These are phyloP conservation scores for Ormosia semicastrata DNA, from an alignment of 306 rosid species.

Conservation along the genomic window DNA sequence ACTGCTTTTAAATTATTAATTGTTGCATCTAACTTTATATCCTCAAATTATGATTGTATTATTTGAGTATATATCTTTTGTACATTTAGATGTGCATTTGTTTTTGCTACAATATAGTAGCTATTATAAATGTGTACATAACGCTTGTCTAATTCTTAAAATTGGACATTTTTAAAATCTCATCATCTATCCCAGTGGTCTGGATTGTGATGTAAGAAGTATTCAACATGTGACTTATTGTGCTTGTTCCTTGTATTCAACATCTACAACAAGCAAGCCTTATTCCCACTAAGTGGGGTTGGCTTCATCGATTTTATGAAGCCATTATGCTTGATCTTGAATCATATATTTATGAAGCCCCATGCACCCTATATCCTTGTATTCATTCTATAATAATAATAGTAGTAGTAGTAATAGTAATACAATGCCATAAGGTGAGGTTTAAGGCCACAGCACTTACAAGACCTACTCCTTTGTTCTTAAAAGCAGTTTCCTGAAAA, in stretches of 20 bases:
- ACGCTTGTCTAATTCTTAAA: neutral
- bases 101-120: neutral
- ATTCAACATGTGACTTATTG: neutral
- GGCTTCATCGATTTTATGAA: neutral
- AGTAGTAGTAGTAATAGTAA: neutral
- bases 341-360: neutral
- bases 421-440: neutral
- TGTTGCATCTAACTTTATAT: neutral
- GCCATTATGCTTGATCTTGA: neutral
- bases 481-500: neutral
- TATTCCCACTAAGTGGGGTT: neutral
- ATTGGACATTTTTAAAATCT: neutral
- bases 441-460: neutral
- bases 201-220: constrained; percentile 9
- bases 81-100: neutral
- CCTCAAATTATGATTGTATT: constrained; percentile 3
- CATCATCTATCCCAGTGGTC: neutral
- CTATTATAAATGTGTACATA: neutral
- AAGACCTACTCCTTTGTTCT: neutral
- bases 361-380: neutral
- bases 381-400: neutral
- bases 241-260: neutral
- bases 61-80: neutral
- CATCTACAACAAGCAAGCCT: neutral
- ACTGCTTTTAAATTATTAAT: constrained; percentile 13